Percentiles rank a stretch among this genome's conserved stretches.
These are phyloP conservation scores for Cyclospora cayetanensis DNA, from an alignment of 169 alveolate genomes.

Conservation along the genomic window DNA sequence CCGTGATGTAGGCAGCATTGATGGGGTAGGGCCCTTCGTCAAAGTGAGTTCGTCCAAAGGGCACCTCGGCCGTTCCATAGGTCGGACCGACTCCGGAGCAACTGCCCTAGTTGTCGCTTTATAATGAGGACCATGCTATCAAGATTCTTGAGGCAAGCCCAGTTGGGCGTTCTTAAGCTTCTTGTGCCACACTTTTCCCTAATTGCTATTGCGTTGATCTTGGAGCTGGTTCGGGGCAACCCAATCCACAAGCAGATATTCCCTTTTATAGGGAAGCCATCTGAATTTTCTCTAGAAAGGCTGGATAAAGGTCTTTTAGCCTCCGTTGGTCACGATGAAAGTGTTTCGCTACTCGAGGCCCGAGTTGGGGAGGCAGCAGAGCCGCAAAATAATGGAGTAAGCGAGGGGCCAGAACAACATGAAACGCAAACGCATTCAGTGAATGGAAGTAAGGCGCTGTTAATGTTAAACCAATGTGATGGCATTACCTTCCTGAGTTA, in stretches of 20 bases:
- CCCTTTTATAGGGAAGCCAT: not conserved
- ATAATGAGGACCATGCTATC: not conserved
- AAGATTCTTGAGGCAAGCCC: not conserved
- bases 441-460: no score
- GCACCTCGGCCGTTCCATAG: not conserved
- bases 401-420: no score
- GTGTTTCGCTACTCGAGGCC: no score
- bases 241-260: not conserved
- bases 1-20: not conserved
- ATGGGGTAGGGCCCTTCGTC: not conserved
- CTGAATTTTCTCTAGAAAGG: not conserved
- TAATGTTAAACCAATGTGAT: no score
- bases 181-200: not conserved
- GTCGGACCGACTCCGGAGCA: not conserved
- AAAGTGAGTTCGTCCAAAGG: not conserved
- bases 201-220: not conserved
- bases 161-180: not conserved
- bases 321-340: not conserved
- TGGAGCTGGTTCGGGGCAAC: constrained; percentile 19
- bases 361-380: no score
- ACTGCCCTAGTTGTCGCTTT: not conserved
- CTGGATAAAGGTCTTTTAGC: not conserved
- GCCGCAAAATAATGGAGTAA: no score
- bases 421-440: not conserved
- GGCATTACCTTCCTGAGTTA: no score